Conservation (phyloP, 495 filamentous ascomycete genomes). For the Chlorociboria aeruginascens region DNA sequence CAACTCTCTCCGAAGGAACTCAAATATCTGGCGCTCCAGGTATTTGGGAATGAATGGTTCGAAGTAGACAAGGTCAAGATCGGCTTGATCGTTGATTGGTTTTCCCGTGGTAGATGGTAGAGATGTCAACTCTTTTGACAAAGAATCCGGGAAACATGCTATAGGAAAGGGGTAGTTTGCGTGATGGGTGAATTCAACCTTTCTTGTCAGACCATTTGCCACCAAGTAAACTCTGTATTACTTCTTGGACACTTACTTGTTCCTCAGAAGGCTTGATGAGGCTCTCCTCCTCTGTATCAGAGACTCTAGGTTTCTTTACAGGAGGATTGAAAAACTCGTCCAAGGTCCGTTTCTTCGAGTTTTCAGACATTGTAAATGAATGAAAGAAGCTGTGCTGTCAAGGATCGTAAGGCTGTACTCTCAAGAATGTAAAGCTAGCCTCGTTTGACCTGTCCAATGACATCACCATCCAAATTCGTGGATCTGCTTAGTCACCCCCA, state of each 20-base stretch:
- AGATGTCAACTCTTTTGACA: slow-evolving; percentile 15
- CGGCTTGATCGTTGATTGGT: slow-evolving; percentile 44
- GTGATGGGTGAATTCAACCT: slow-evolving; percentile 30
- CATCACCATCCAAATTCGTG: too few species aligned
- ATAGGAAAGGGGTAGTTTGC: slow-evolving; percentile 52
- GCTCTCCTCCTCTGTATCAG: background rate
- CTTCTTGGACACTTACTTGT: background rate
- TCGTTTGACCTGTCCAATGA: too few species aligned
- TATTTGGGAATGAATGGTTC: slow-evolving; percentile 46
- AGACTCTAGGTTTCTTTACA: slow-evolving; percentile 24
- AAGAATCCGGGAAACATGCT: slow-evolving; percentile 33
- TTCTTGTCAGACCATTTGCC: background rate
- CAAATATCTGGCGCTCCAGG: slow-evolving; percentile 45
- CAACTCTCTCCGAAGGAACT: slow-evolving; percentile 47
- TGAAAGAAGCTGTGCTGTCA: background rate
- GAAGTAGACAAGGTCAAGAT: slow-evolving; percentile 58
- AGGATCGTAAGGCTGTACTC: too few species aligned
- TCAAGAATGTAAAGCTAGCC: too few species aligned
- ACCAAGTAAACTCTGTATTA: background rate
- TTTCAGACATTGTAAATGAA: slow-evolving; percentile 7
- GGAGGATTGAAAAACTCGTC: slow-evolving; percentile 38
- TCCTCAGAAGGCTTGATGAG: background rate
- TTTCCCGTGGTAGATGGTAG: slow-evolving; percentile 27
- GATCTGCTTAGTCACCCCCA: too few species aligned
- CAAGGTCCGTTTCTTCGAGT: slow-evolving; percentile 34